Evolutionary conservation across 352 stramenopile species (phyloP), one percentile per base, ranked within the genome.

Genomic region (Globisporangium camurandrum): DNA sequence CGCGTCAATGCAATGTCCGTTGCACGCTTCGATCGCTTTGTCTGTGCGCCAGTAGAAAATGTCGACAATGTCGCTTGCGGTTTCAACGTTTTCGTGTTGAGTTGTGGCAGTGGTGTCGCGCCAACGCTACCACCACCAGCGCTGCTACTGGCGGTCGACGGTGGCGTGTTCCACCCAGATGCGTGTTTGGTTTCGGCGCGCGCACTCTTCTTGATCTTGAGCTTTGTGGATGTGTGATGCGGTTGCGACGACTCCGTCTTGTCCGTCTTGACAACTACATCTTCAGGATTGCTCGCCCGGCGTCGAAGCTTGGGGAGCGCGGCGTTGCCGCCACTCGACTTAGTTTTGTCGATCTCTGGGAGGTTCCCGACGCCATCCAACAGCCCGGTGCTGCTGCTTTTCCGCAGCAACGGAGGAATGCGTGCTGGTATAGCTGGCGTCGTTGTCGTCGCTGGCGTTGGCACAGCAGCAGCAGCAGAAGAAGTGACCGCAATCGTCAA

Each of bases 1-100:
- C 72, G 69, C 16, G 62, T 60, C 11, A 91, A 62, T 12, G 72
- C 52, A 19, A 91, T 80, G 27, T 88, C 77, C 4, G 67, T 69
- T 26, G 59, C 57, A 1, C 55, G 55, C 14, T 62, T 68, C 12
- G 60, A 45, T 19, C 57, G 61, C 12, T 57, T 66, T 2, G 59
- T 45, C 31, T 20, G 46, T 23, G 36, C 51, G 19, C 23, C 57
- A 26, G 30, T 51, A 23, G 10, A 12, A 49, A 27, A 20, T 27
- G 34, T 40, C 33, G 20, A 23, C 30, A 38, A 16, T 34, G 22
- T 19, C 33, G 19, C 12, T 22, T 16, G 33, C 33, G 33, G 24
- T 19, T 38, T 36, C 1, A 28, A 10, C 17, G 39, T 24, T 16
- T 27, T 34, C 4, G 27, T 38, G 23, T 14, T 36, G 3, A 47